Base-by-base conservation (phyloP, 83 land plant genomes). In the Picea abies region DNA sequence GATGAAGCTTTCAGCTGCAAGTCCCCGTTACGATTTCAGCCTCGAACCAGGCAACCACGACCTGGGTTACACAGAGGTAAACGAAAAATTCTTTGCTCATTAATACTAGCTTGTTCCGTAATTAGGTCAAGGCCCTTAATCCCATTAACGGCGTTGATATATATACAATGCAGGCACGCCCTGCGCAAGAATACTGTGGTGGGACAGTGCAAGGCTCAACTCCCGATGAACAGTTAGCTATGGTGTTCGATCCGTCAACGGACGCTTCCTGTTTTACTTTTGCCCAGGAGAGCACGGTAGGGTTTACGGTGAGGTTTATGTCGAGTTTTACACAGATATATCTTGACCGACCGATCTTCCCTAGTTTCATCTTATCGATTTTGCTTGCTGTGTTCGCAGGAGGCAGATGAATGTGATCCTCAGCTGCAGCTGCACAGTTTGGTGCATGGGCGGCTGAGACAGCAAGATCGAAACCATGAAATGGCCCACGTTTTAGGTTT, bases 1-100 rank as follows among this genome's bases (percentile, higher is more conserved):
- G 2, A 86, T 92, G 94, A 92, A 92, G 66, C 89, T 92, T 29
- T 88, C 90, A 39, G 88, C 92, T 37, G 90, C 87, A 47, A 90
- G 84, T 63, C 90, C 92, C 4, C 19, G 19, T 71, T 14, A 29
- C 41, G 20, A 15, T 69, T 14, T 32, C 72, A 69, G 19, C 39
- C 17, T 22, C 29, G 41, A 70, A 37, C 19, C 75, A 70, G 39
- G 19, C 1, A 70, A 52, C 56, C 14, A 70, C 19, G 47, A 37
- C 4, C 20, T 70, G 4, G 47, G 20, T 5, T 20, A 37, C 52
- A 39, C n/a, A 19, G 49, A 15, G 76, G 76, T 39, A 71, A 26
- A 8, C 8, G 10, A 52, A 3, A 52, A 10, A 1, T 52, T 52
- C 12, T 52, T 52, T 11, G 56, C 2, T 26, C 41, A 66, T 66